Base-by-base conservation (phyloP, 2,329 filamentous ascomycete genomes). In the Sclerotinia glacialis region DNA sequence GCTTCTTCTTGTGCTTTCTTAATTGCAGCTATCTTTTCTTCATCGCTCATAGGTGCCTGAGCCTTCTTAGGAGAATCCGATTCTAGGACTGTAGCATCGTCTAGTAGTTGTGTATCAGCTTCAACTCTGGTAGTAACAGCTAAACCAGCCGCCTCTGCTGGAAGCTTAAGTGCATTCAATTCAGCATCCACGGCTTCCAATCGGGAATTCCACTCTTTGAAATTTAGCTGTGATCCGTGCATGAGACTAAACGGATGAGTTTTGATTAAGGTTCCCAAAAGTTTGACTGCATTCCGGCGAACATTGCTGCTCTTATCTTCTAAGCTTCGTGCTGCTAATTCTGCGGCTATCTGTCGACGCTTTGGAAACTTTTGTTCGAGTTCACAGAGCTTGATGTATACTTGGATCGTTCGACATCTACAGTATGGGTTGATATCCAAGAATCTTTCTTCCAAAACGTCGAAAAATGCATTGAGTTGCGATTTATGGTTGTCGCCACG, bases 261-360 rank as follows among this genome's bases (percentile, higher is more conserved):
- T 69, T 93, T 92, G 73, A 99, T 92, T 8, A 99, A 82, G 53
- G 90, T 90, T 7, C 89, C 91, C 1, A 99, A 83, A 8, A 99
- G 81, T 78, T 97, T 98, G 77, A 99, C 95, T 2, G 95, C 93
- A 76, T 98, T 98, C 67, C 93, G 86, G 69, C 95, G 86, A 42
- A 99, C 95, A 74, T 98, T 96, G 78, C 95, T 99, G 80, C 94
- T 98, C 83, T 96, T 98, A 80, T 99, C 96, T 77, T 97, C 92
- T 3, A 99, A 82, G 77, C 94, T 98, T 72, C 91, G 86, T 66
- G 91, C 89, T 1, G 95, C 93, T 34, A 97, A 82, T 76, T 97
- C 92, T 1, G 94, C 91, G 5, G 90, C 94, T 75, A 86, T 90
- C 77, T 97, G 93, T 68, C 95, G 85, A 65, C 93, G 86, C 79